Percentiles rank a stretch among this genome's conserved stretches.
These are phyloP conservation scores for Xylaria curta DNA, from an alignment of 495 filamentous ascomycete genomes.

Conservation along the genomic window DNA sequence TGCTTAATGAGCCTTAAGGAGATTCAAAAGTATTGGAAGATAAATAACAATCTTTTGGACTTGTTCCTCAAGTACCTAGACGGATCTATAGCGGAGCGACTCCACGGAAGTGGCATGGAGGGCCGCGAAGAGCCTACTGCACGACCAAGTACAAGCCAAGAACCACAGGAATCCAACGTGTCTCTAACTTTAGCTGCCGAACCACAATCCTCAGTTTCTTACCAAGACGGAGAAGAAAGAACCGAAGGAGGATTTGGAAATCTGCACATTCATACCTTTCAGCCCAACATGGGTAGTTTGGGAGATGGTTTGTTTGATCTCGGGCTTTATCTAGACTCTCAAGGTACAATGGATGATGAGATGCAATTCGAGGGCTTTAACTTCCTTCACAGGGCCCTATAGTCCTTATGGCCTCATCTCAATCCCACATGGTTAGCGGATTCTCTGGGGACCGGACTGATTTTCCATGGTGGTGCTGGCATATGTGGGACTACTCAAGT, in stretches of 20 bases:
- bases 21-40: conserved; percentile 7
- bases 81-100: neutral
- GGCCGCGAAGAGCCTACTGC: neutral
- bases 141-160: neutral
- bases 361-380: conserved; percentile 1
- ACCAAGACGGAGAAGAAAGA: neutral
- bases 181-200: neutral
- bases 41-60: conserved; percentile 1
- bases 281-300: neutral
- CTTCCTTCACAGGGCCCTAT: neutral
- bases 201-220: neutral
- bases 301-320: neutral
- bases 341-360: conserved; percentile 2
- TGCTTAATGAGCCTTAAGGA: conserved; percentile 3
- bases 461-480: too few relatives aligned
- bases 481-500: too few relatives aligned
- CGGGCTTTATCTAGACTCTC: neutral
- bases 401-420: neutral
- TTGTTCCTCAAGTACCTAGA: neutral
- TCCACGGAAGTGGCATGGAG: neutral
- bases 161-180: neutral
- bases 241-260: neutral
- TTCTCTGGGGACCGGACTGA: too few relatives aligned
- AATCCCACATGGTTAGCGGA: neutral
- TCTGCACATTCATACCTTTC: neutral